Percentiles rank a stretch among this genome's conserved stretches.
Evolutionary conservation across 2,329 filamentous ascomycete species (phyloP).

Genomic region (Claviceps sp.): DNA sequence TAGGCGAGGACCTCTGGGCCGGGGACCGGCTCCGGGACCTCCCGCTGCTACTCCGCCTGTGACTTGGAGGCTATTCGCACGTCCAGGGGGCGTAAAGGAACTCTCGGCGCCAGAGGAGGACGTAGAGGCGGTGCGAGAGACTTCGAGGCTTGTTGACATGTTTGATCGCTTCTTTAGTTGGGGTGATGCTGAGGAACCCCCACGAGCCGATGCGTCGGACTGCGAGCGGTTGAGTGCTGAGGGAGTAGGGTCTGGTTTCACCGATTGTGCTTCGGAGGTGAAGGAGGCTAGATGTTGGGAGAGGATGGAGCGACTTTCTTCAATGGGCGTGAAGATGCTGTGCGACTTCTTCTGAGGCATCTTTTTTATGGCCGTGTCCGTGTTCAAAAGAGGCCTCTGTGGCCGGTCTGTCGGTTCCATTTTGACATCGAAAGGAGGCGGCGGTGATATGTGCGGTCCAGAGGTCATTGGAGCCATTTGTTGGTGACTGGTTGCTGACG

Average conservation of each 20-base stretch:
- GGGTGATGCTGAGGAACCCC: conserved; percentile 39
- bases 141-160: conserved; percentile 32
- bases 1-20: conserved; percentile 65
- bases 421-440: conserved; percentile 33
- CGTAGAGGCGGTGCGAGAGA: conserved; percentile 36
- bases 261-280: conserved; percentile 35
- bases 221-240: conserved; percentile 37
- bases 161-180: conserved; percentile 34
- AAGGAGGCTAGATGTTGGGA: conserved; percentile 69
- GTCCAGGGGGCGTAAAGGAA: conserved; percentile 55
- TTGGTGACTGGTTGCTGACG: conserved; percentile 41
- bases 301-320: conserved; percentile 78
- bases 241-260: conserved; percentile 22
- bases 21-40: conserved; percentile 42
- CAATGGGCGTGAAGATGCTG: conserved; percentile 95
- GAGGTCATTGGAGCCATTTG: conserved; percentile 24
- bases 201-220: conserved; percentile 47
- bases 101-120: conserved; percentile 50
- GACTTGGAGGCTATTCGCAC: conserved; percentile 62
- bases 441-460: conserved; percentile 37
- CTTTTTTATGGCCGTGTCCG: conserved; percentile 40
- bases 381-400: conserved; percentile 35
- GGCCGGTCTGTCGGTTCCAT: conserved; percentile 34
- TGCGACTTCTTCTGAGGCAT: conserved; percentile 67
- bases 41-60: conserved; percentile 12